These are phyloP conservation scores for Aspergillus ochraceus DNA, from an alignment of 2,329 filamentous ascomycete genomes.

Conservation along the genomic window DNA sequence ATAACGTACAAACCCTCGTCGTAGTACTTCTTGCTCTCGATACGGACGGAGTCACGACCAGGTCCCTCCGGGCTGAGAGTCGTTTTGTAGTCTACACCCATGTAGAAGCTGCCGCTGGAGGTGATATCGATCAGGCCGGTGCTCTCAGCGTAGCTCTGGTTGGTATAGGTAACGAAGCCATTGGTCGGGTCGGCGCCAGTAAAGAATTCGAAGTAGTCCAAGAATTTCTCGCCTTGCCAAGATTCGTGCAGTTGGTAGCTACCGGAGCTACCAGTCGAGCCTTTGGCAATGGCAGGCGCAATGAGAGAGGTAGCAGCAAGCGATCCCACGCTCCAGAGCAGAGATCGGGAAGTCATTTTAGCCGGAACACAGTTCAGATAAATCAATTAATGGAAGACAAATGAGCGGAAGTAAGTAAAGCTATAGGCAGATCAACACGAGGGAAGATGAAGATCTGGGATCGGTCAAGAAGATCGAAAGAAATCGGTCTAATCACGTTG, in stretches of 20 bases:
- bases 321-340: conserved; percentile 31
- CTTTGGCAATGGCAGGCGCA: conserved; percentile 16
- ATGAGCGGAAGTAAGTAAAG: conserved; percentile 1
- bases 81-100: conserved; percentile 47
- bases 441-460: neutral
- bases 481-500: conserved; percentile 7
- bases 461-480: neutral
- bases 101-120: conserved; percentile 38
- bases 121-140: conserved; percentile 38
- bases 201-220: conserved; percentile 52
- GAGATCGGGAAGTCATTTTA: conserved; percentile 29
- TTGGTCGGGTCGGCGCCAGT: conserved; percentile 49
- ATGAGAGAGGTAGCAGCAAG: conserved; percentile 31
- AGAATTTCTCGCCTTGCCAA: conserved; percentile 50
- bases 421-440: conserved; percentile 5
- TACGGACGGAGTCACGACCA: conserved; percentile 47
- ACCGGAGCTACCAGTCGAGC: conserved; percentile 7
- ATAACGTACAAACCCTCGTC: conserved; percentile 49
- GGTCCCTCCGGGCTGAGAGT: conserved; percentile 35
- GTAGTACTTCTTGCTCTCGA: conserved; percentile 46
- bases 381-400: neutral
- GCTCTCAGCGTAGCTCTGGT: conserved; percentile 39
- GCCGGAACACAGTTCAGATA: neutral
- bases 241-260: conserved; percentile 42
- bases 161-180: conserved; percentile 53